Percentiles rank a stretch among this genome's conserved stretches.
phyloP scores from a whole-genome alignment of 805 yeast genomes.

The Suhomyces emberorum region DNA sequence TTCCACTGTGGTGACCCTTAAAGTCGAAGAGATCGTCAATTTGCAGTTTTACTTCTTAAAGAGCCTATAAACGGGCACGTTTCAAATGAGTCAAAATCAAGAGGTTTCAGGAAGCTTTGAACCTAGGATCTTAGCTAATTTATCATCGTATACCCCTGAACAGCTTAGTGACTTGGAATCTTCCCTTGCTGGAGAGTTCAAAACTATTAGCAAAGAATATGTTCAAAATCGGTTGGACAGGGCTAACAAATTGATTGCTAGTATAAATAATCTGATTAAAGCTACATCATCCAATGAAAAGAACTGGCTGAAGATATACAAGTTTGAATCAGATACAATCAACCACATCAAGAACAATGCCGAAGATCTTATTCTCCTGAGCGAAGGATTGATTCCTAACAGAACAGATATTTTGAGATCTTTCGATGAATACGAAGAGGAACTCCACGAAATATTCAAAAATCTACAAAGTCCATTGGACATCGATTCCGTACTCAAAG shows the following conservation, averaged over 20 bases:
- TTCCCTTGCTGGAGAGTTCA: constrained; percentile 21
- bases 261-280: constrained; percentile 23
- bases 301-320: constrained; percentile 31
- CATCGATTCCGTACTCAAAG: constrained; percentile 25
- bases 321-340: constrained; percentile 34
- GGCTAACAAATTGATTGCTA: constrained; percentile 23
- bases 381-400: constrained; percentile 6
- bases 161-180: constrained; percentile 7
- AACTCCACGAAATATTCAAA: constrained; percentile 25
- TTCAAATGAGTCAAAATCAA: background rate
- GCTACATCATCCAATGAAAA: constrained; percentile 25
- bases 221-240: constrained; percentile 27
- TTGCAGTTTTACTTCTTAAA: too few species aligned
- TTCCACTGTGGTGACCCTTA: too few species aligned
- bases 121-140: constrained; percentile 1
- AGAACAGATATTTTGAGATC: constrained; percentile 15
- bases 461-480: constrained; percentile 34
- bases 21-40: too few species aligned
- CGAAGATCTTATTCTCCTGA: constrained; percentile 26
- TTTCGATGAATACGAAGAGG: constrained; percentile 28
- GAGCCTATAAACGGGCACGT: too few species aligned
- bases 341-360: constrained; percentile 28
- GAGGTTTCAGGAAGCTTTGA: background rate
- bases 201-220: constrained; percentile 21
- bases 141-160: constrained; percentile 2